phyloP scores from a whole-genome alignment of 345 rosid genomes.

The Aegle marmelos region DNA sequence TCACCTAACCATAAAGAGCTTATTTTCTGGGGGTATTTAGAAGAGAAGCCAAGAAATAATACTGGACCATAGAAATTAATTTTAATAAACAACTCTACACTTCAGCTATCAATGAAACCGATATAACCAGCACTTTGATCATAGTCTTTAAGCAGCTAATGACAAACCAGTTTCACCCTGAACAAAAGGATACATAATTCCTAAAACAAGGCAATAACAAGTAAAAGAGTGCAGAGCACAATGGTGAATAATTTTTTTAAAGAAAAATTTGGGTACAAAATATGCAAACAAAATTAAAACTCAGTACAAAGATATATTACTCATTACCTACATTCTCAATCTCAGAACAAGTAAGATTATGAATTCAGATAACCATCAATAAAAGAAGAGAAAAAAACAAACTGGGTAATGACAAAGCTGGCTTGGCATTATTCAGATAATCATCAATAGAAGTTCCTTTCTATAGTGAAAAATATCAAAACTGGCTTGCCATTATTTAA shows the following conservation, averaged over 20 bases:
- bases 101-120: not conserved
- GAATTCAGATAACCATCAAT: not conserved
- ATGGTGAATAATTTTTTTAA: not conserved
- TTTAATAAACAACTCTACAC: too few species aligned
- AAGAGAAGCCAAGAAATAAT: too few species aligned
- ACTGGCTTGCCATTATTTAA: slow-evolving; percentile 13
- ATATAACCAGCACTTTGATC: too few species aligned
- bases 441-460: not conserved
- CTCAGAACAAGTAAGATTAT: not conserved
- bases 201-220: not conserved
- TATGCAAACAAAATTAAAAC: not conserved
- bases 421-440: too few species aligned
- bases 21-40: too few species aligned
- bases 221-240: not conserved
- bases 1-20: too few species aligned
- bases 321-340: not conserved
- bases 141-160: not conserved
- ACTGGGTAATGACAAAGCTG: too few species aligned
- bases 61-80: too few species aligned
- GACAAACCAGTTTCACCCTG: not conserved
- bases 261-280: not conserved
- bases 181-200: not conserved
- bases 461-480: not conserved
- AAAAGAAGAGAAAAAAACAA: not conserved
- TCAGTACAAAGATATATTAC: not conserved